phyloP scores from a whole-genome alignment of 2,329 filamentous ascomycete species.

The Fusarium begoniae region DNA sequence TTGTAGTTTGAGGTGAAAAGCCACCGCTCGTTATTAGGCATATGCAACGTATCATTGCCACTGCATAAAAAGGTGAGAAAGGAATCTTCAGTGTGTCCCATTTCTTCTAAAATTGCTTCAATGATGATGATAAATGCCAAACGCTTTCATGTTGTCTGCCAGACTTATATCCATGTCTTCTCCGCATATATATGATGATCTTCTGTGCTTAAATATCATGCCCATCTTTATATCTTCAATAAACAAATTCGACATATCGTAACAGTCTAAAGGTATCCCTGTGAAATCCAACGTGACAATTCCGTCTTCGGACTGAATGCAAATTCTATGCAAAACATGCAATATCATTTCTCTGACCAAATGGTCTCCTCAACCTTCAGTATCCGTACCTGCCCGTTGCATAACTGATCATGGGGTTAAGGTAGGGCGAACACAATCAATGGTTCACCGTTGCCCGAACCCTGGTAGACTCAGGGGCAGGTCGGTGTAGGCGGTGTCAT shows the following conservation, averaged over 20 bases:
- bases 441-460: constrained; percentile 15
- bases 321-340: constrained; percentile 40
- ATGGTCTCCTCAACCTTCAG: constrained; percentile 23
- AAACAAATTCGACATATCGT: constrained; percentile 36
- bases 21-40: not conserved
- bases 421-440: constrained; percentile 13
- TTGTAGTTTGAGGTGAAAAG: not conserved
- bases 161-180: constrained; percentile 15
- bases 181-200: constrained; percentile 19
- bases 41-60: not conserved
- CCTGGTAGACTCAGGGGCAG: constrained; percentile 23
- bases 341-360: constrained; percentile 37
- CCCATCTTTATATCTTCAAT: constrained; percentile 22
- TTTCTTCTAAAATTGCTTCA: constrained; percentile 21
- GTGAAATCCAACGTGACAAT: constrained; percentile 32
- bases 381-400: not conserved
- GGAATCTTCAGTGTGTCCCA: constrained; percentile 15
- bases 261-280: constrained; percentile 46
- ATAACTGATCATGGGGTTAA: constrained; percentile 13
- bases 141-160: constrained; percentile 11
- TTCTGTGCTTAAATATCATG: constrained; percentile 15
- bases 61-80: not conserved
- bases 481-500: constrained; percentile 35
- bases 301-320: constrained; percentile 30
- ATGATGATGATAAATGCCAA: constrained; percentile 19